Conservation (phyloP, 257 asterid species). For the Petrea volubilis region DNA sequence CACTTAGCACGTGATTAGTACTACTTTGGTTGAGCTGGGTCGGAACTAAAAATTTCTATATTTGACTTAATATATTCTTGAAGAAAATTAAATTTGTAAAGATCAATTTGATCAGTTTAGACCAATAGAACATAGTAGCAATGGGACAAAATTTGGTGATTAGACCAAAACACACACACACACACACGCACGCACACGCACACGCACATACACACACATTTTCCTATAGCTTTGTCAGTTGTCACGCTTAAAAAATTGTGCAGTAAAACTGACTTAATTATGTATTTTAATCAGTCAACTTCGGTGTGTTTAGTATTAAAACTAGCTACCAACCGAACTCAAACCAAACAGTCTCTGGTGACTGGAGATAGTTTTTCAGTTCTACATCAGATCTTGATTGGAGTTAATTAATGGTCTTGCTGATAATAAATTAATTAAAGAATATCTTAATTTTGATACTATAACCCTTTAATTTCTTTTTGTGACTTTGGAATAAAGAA, state of each 20-base stretch:
- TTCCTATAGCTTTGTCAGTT: slow-evolving; percentile 28
- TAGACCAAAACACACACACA: slow-evolving; percentile 33
- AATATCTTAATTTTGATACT: slow-evolving; percentile 26
- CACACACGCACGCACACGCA: no score
- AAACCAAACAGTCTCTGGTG: background rate
- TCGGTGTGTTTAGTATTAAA: slow-evolving; percentile 15
- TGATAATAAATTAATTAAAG: slow-evolving; percentile 22
- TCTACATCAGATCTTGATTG: slow-evolving; percentile 29
- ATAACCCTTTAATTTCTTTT: slow-evolving; percentile 21
- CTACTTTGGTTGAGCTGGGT: no score
- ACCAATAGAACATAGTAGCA: slow-evolving; percentile 30
- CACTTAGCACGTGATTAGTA: no score
- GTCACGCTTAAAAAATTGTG: background rate
- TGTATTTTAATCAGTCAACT: slow-evolving; percentile 40
- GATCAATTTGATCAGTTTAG: background rate
- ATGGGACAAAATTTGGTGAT: slow-evolving; percentile 31
- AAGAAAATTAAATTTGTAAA: background rate
- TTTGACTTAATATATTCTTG: no score
- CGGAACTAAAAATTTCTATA: no score
- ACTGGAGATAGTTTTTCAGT: slow-evolving; percentile 29
- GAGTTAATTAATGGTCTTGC: slow-evolving; percentile 13
- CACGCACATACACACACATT: slow-evolving; percentile 41
- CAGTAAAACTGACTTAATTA: background rate
- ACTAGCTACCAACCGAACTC: background rate
- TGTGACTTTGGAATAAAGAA: slow-evolving; percentile 9